Evolutionary conservation across 768 basidiomycete species (phyloP), one percentile per base, ranked within the genome.

Genomic region (Boletellus emodensis): DNA sequence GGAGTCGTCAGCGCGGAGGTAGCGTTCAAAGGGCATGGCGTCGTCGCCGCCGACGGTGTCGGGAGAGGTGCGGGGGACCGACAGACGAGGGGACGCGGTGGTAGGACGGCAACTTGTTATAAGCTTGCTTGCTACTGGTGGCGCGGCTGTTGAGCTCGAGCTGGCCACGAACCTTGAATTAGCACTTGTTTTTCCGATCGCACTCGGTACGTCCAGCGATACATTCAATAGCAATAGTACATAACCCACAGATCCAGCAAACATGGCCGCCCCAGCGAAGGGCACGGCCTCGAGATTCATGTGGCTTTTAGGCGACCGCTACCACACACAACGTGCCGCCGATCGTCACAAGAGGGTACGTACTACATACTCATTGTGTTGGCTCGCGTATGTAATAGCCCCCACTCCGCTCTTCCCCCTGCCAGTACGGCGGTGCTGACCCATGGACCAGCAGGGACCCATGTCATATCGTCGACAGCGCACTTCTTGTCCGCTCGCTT

Each of bases 1-100:
- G 41, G 30, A 48, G 6, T 60, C 60, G 32, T 70, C 61, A 32
- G 60, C 38, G 32, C 63, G 48, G 10, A 76, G 65, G 58, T 76
- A 76, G 49, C 59, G 67, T 52, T 71, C 66, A 53, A 76, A 76
- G 15, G 75, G 75, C 73, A 74, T 74, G 47, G 48, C 49, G 48
- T 52, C 11, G 57, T 44, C 24, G 53, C 39, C 40, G 46, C 34
- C 40, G 48, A 17, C 26, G 48, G 13, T 18, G 44, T 48, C 30
- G 38, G n/a, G 46, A 15, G 44, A 50, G 44, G 26, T 17, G 10
- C 11, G n/a, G n/a, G 22, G 22, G 22, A 28, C 41, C 41, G 20
- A 15, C 18, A 4, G 35, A 17, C 36, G n/a, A 28, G n/a, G 17
- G 13, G 30, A 30, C 30, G 18, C 33, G 18, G 32, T 33, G 34